These are phyloP conservation scores for Penicillium crystallinum DNA, from an alignment of 495 filamentous ascomycete species.

Conservation along the genomic window DNA sequence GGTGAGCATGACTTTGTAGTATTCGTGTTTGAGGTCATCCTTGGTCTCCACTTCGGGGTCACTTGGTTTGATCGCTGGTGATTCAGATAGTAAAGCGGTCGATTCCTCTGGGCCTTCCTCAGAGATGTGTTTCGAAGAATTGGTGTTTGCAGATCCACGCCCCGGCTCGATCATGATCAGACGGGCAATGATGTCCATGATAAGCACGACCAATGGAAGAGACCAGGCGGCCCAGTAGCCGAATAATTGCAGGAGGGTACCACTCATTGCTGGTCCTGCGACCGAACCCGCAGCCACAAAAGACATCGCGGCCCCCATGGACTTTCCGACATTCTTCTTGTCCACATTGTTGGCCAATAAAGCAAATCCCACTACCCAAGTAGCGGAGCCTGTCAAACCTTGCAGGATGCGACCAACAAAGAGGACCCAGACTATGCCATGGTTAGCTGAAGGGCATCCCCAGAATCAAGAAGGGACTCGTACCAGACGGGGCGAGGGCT, in stretches of 20 bases:
- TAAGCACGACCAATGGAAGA: conserved; percentile 7
- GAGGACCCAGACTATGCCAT: conserved; percentile 1
- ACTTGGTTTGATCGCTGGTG: neutral
- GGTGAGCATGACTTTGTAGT: conserved; percentile 11
- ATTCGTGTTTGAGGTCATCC: neutral
- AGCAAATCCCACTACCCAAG: conserved; percentile 19
- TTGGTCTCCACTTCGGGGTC: neutral
- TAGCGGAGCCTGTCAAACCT: conserved; percentile 6
- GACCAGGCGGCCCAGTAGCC: conserved; percentile 18
- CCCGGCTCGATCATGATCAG: conserved; percentile 14
- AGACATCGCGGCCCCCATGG: conserved; percentile 10
- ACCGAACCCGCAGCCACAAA: conserved; percentile 13
- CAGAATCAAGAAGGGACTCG: neutral
- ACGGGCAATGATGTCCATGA: conserved; percentile 10
- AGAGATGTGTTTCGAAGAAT: neutral
- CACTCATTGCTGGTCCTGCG: conserved; percentile 11
- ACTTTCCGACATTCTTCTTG: conserved; percentile 5
- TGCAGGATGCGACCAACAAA: conserved; percentile 17
- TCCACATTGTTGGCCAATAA: conserved; percentile 8
- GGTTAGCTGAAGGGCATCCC: neutral
- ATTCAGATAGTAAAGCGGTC: neutral
- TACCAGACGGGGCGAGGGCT: conserved; percentile 5
- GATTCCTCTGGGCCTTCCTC: neutral
- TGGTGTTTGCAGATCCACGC: neutral
- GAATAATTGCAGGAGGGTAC: conserved; percentile 8